Percentiles rank a stretch among this genome's conserved stretches.
phyloP scores from a whole-genome alignment of 2,329 filamentous ascomycete species.

The Fusarium sp. region DNA sequence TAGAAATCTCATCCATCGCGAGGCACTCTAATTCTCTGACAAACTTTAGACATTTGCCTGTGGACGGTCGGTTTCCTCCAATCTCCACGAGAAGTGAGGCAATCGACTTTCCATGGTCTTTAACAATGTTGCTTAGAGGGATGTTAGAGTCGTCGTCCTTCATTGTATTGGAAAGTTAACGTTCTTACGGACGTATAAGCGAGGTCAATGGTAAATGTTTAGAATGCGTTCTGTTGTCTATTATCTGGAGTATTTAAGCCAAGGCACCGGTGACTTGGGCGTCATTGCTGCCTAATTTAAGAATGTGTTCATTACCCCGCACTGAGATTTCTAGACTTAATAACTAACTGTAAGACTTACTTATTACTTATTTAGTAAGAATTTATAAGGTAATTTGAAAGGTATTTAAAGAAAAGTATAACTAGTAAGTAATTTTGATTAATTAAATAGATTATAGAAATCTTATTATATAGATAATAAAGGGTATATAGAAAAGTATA shows the following conservation, averaged over 20 bases:
- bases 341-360: too few relatives aligned
- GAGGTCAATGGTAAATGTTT: neutral
- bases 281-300: slow-evolving; percentile 2
- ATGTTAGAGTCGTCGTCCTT: neutral
- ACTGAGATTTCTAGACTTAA: neutral
- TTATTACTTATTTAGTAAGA: too few relatives aligned
- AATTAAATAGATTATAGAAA: too few relatives aligned
- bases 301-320: neutral
- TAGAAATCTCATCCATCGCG: neutral
- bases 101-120: neutral
- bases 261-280: neutral
- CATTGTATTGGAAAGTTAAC: neutral
- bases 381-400: too few relatives aligned
- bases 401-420: too few relatives aligned
- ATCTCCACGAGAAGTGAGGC: neutral
- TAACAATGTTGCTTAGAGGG: neutral
- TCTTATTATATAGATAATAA: too few relatives aligned
- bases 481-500: too few relatives aligned
- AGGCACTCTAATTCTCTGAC: neutral
- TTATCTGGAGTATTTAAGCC: neutral
- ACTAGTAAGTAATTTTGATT: too few relatives aligned
- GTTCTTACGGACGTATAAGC: neutral
- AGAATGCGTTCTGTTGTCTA: neutral
- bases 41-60: neutral
- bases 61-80: neutral